Conservation (phyloP, 345 rosid species). For the Psidium friedrichsthalianum region DNA sequence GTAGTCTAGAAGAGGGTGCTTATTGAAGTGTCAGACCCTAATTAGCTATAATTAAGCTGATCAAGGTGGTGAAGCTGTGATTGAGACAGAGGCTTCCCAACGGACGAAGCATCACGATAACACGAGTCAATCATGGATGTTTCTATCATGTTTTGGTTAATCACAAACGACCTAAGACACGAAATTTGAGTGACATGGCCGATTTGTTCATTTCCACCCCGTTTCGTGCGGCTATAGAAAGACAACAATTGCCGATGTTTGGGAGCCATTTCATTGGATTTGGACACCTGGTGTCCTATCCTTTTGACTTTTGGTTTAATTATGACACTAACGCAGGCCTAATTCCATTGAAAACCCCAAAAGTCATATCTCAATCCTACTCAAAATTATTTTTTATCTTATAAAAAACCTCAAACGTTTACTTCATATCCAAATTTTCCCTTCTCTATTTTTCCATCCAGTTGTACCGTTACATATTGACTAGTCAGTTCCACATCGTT, state of each 20-base stretch:
- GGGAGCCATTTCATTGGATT: not conserved
- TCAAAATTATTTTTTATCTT: too few relatives aligned
- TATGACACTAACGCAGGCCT: not conserved
- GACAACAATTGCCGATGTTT: not conserved
- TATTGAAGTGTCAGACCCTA: not conserved
- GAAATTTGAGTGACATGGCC: not conserved
- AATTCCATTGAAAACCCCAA: too few relatives aligned
- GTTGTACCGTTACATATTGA: too few relatives aligned
- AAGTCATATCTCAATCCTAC: too few relatives aligned
- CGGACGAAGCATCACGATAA: not conserved
- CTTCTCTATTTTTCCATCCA: too few relatives aligned
- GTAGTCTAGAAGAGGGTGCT: not conserved
- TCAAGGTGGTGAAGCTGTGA: not conserved
- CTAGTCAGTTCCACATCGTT: too few relatives aligned
- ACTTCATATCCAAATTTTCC: too few relatives aligned
- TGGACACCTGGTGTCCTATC: not conserved
- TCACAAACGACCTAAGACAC: not conserved
- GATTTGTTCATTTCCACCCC: not conserved
- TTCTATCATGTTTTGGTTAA: not conserved
- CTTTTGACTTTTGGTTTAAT: not conserved
- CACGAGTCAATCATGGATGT: not conserved
- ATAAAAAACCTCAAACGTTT: too few relatives aligned
- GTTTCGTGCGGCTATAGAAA: not conserved
- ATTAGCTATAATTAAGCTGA: not conserved
- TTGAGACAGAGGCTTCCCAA: not conserved